Evolutionary conservation across 2,329 filamentous ascomycete genomes (phyloP).

Genomic region (Epichloe coenophiala): DNA sequence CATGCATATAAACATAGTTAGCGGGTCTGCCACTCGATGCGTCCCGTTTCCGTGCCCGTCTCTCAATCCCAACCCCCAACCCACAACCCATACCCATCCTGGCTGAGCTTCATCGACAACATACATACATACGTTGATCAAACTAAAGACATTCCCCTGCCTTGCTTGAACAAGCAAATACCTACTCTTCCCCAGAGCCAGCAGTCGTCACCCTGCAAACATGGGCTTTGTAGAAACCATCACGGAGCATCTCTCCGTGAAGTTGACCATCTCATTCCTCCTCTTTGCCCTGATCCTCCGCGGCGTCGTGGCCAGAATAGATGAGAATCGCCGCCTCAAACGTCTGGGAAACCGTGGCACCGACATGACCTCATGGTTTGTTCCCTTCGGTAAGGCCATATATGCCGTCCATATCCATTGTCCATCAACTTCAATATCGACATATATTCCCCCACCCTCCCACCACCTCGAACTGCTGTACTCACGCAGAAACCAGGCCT

Average conservation of each 20-base stretch:
- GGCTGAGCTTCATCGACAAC: too few relatives aligned
- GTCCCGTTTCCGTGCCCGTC: too few relatives aligned
- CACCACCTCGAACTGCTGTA: neutral
- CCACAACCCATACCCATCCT: too few relatives aligned
- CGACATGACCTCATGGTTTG: constrained; percentile 16
- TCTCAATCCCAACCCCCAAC: too few relatives aligned
- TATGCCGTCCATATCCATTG: neutral
- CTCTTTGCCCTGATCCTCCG: constrained; percentile 25
- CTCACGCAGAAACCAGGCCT: constrained; percentile 30
- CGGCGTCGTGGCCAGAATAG: constrained; percentile 22
- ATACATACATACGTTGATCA: too few relatives aligned
- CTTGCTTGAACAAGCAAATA: too few relatives aligned
- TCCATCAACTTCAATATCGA: neutral
- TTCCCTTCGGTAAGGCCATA: constrained; percentile 32
- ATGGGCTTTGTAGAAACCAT: constrained; percentile 40
- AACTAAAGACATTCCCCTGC: too few relatives aligned
- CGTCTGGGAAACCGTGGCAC: constrained; percentile 31
- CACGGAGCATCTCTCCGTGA: constrained; percentile 30
- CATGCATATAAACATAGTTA: too few relatives aligned
- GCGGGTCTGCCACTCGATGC: too few relatives aligned
- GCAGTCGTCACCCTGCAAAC: neutral
- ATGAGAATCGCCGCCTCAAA: constrained; percentile 30
- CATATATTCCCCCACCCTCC: too few relatives aligned
- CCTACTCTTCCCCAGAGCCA: too few relatives aligned
- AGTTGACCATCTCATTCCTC: constrained; percentile 23